Conservation (phyloP, 2,329 filamentous ascomycete species). For the Atkinsonella hypoxylon region DNA sequence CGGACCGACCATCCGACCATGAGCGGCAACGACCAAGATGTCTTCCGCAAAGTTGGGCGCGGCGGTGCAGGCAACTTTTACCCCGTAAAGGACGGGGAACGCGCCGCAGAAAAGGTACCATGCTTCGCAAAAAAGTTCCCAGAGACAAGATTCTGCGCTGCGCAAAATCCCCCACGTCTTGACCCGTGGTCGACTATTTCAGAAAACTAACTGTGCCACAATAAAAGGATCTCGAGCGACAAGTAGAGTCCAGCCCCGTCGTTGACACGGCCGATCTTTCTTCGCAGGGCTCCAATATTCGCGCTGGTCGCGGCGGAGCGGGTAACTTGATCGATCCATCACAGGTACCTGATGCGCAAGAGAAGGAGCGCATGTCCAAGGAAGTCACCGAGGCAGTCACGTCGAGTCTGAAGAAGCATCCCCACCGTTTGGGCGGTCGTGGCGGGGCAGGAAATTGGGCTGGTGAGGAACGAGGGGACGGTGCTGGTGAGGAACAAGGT, state of each 20-base stretch:
- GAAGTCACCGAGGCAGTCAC: slow-evolving; percentile 22
- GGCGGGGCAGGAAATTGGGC: slow-evolving; percentile 48
- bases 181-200: no score
- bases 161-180: no score
- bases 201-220: neutral
- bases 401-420: slow-evolving; percentile 18
- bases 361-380: slow-evolving; percentile 22
- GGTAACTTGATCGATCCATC: slow-evolving; percentile 42
- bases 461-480: slow-evolving; percentile 17
- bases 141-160: no score
- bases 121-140: neutral
- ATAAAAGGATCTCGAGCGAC: slow-evolving; percentile 27
- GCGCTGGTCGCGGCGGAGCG: slow-evolving; percentile 32
- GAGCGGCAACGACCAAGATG: slow-evolving; percentile 24
- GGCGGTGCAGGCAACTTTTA: slow-evolving; percentile 55
- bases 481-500: slow-evolving; percentile 10
- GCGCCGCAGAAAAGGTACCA: slow-evolving; percentile 9
- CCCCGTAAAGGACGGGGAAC: slow-evolving; percentile 37
- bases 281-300: slow-evolving; percentile 9
- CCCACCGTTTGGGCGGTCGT: slow-evolving; percentile 26
- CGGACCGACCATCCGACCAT: neutral
- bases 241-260: slow-evolving; percentile 12
- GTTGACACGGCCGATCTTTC: slow-evolving; percentile 3
- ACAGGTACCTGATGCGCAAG: slow-evolving; percentile 19
- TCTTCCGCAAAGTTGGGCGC: slow-evolving; percentile 41